Evolutionary conservation across 768 basidiomycete genomes (phyloP).

Genomic region (Psilocybe cyanescens): DNA sequence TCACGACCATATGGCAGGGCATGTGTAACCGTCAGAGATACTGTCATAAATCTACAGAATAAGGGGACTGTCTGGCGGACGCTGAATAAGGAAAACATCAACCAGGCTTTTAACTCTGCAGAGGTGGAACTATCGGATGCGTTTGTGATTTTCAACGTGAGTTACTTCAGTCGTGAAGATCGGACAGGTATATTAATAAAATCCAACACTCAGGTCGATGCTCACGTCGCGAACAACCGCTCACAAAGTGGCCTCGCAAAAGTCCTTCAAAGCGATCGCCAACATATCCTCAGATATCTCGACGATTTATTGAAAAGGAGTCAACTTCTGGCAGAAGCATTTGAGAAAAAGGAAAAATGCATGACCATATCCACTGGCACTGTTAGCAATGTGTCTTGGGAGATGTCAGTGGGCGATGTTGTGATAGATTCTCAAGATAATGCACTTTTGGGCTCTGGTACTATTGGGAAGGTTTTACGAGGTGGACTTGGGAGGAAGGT

Average conservation of each 20-base stretch:
- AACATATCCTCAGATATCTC: slow-evolving; percentile 3
- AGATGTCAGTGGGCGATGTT: not conserved
- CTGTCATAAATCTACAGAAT: slow-evolving; percentile 1
- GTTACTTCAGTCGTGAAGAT: not conserved
- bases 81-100: slow-evolving; percentile 9
- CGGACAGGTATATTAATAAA: not conserved
- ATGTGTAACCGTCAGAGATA: slow-evolving; percentile 9
- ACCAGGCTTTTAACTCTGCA: slow-evolving; percentile 1
- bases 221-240: slow-evolving; percentile 5
- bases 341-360: not conserved
- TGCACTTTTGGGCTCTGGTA: not conserved
- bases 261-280: slow-evolving; percentile 8
- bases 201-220: slow-evolving; percentile 2
- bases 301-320: slow-evolving; percentile 8
- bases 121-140: slow-evolving; percentile 6
- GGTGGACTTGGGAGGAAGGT: slow-evolving; percentile 3
- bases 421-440: not conserved
- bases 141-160: slow-evolving; percentile 11
- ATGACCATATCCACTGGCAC: not conserved
- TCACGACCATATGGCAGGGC: not conserved
- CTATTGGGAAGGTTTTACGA: slow-evolving; percentile 6
- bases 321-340: not conserved
- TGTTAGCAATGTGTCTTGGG: not conserved
- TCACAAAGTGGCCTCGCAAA: slow-evolving; percentile 4
- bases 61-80: slow-evolving; percentile 2